These are phyloP conservation scores for Diplosphaera chodatii DNA, from an alignment of 139 green algal species.

Conservation along the genomic window DNA sequence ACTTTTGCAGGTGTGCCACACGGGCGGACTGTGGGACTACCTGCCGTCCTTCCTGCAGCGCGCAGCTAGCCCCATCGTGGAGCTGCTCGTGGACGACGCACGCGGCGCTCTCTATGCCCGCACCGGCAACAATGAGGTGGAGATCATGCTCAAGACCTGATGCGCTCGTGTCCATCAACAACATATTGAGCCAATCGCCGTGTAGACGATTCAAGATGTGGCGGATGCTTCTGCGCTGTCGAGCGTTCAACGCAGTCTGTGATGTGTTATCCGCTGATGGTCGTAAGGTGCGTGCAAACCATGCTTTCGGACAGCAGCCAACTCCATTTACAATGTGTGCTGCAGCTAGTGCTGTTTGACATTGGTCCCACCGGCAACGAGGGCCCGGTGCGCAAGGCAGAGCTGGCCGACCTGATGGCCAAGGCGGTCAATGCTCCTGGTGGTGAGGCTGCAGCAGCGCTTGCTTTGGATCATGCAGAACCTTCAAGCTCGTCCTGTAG, in stretches of 20 bases:
- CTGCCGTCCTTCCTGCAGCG: slow-evolving; percentile 54
- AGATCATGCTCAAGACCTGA: too few species aligned
- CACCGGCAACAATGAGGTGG: slow-evolving; percentile 21
- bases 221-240: too few species aligned
- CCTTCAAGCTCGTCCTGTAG: too few species aligned
- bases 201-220: too few species aligned
- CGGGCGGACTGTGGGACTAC: slow-evolving; percentile 39
- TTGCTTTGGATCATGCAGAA: neutral
- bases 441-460: neutral
- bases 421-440: slow-evolving; percentile 18
- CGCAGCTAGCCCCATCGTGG: slow-evolving; percentile 46
- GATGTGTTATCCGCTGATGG: too few species aligned
- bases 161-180: too few species aligned
- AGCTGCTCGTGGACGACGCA: slow-evolving; percentile 71
- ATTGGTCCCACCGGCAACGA: slow-evolving; percentile 59
- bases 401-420: slow-evolving; percentile 56
- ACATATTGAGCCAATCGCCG: too few species aligned
- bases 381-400: slow-evolving; percentile 37
- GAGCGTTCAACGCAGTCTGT: too few species aligned
- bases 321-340: too few species aligned
- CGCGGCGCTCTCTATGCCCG: slow-evolving; percentile 81
- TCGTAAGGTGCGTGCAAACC: too few species aligned
- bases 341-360: slow-evolving; percentile 74
- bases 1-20: slow-evolving; percentile 43
- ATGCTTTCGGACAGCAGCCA: too few species aligned